Evolutionary conservation across 2,329 filamentous ascomycete genomes (phyloP), one percentile per base, ranked within the genome.

Genomic region (Lachnellula hyalina): DNA sequence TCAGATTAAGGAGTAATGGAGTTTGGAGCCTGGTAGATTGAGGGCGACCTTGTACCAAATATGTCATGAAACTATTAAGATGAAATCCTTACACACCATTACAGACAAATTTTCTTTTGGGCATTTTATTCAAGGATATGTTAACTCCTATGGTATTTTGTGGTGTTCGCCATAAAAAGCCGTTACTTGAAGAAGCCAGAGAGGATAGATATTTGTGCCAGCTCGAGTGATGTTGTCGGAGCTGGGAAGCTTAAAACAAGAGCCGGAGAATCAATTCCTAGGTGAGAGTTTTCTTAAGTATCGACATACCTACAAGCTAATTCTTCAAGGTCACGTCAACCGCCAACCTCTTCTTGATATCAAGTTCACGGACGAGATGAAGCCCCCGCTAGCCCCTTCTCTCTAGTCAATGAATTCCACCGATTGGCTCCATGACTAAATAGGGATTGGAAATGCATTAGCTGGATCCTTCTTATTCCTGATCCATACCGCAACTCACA

Each of bases 341-440:
- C 48, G 55, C 32, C 53, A 64, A 45, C 54, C 59, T 28, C 56
- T 64, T 0, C 50, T 51, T 17, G 63, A 66, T 47, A 61, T 57
- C 55, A 42, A 57, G 15, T 61, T 68, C 42, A 25, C 44, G 38
- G 35, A 54, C 57, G 35, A 56, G 61, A 23, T 65, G 1, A 28
- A 28, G 28, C 64, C 9, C 9, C 49, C n/a, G 56, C 57, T 45
- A 63, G 66, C 15, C 63, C 67, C 23, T 67, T 67, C 47, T 21
- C 58, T 12, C 56, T 47, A 36, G 57, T 64, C 28, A 49, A 55
- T 5, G 54, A 52, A 14, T 68, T 70, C 48, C 65, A 70, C 52
- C 52, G 61, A 68, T 59, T 67, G 61, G 63, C 38, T 58, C 54
- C 25, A 9, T 28, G 28, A 28, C 28, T 28, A 28, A 9, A 28